These are phyloP conservation scores for Termitomyces sp. DNA, from an alignment of 768 basidiomycete species.

Conservation along the genomic window DNA sequence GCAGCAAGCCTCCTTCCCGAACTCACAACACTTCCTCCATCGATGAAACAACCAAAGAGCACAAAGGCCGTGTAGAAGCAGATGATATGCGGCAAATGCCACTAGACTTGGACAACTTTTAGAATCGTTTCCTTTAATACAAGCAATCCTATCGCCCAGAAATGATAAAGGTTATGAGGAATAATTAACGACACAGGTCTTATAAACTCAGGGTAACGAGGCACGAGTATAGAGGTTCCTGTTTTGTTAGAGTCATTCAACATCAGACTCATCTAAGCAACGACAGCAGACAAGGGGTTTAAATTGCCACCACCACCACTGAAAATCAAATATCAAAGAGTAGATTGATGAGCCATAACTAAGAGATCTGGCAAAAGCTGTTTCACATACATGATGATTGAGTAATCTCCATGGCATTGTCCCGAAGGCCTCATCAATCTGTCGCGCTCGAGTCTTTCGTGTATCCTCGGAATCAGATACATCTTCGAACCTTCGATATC, in stretches of 20 bases:
- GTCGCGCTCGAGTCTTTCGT: constrained; percentile 36
- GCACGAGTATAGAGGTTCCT: not conserved
- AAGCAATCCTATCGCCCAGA: not conserved
- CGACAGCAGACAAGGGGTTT: constrained; percentile 61
- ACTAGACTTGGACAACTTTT: not conserved
- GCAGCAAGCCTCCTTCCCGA: constrained; percentile 77
- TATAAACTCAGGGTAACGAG: not conserved
- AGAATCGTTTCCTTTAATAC: not conserved
- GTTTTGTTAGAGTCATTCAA: constrained; percentile 22
- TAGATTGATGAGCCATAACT: not conserved
- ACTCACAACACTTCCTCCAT: constrained; percentile 83
- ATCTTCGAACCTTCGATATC: constrained; percentile 3
- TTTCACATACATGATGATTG: constrained; percentile 60
- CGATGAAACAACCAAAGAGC: constrained; percentile 71
- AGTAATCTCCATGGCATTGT: constrained; percentile 61
- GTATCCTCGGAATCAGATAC: constrained; percentile 22
- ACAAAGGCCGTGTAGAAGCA: not conserved
- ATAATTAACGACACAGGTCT: not conserved
- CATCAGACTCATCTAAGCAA: constrained; percentile 51
- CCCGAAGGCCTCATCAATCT: constrained; percentile 56
- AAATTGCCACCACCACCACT: constrained; percentile 88
- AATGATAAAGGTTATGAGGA: not conserved
- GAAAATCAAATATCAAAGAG: not conserved
- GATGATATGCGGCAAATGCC: not conserved
- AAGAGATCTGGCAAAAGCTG: not conserved